phyloP scores from a whole-genome alignment of 2,329 filamentous ascomycete genomes.

The Colletotrichum truncatum region DNA sequence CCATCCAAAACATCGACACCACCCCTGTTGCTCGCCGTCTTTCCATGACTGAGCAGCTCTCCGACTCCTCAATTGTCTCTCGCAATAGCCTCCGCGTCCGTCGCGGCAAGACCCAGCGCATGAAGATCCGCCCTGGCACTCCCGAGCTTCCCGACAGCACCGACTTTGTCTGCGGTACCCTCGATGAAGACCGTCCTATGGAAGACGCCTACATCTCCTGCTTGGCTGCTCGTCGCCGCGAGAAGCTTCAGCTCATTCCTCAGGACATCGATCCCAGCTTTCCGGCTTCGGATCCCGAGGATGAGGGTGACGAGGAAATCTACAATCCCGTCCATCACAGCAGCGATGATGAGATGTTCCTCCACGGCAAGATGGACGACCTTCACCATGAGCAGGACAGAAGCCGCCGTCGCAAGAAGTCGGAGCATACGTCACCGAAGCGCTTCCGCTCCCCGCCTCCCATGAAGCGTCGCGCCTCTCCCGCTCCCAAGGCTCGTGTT shows the following conservation, averaged over 20 bases:
- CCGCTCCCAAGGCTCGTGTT: constrained; percentile 51
- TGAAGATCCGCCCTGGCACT: constrained; percentile 72
- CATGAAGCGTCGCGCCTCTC: constrained; percentile 58
- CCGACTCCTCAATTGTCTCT: constrained; percentile 69
- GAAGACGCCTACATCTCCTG: constrained; percentile 93
- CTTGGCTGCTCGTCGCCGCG: constrained; percentile 80
- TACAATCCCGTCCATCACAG: constrained; percentile 66
- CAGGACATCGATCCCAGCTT: constrained; percentile 99
- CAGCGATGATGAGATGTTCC: constrained; percentile 76
- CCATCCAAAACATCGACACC: constrained; percentile 47
- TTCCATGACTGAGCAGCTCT: constrained; percentile 56
- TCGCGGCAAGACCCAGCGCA: constrained; percentile 46
- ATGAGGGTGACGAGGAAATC: constrained; percentile 79
- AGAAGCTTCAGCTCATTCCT: constrained; percentile 85
- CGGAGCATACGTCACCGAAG: constrained; percentile 55
- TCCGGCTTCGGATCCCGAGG: constrained; percentile 91
- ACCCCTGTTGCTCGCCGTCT: constrained; percentile 49
- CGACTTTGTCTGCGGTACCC: constrained; percentile 97
- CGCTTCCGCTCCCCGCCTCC: constrained; percentile 58
- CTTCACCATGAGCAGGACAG: constrained; percentile 67
- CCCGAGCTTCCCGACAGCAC: constrained; percentile 95
- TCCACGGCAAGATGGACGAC: constrained; percentile 77
- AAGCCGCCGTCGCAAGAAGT: constrained; percentile 58
- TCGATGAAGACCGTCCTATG: constrained; percentile 94
- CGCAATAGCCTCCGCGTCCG: constrained; percentile 43